A percentile compares a stretch with the other conserved stretches of the same genome.
Conservation (phyloP, 148 eudicot genomes). For the Rhododendron simsii region DNA sequence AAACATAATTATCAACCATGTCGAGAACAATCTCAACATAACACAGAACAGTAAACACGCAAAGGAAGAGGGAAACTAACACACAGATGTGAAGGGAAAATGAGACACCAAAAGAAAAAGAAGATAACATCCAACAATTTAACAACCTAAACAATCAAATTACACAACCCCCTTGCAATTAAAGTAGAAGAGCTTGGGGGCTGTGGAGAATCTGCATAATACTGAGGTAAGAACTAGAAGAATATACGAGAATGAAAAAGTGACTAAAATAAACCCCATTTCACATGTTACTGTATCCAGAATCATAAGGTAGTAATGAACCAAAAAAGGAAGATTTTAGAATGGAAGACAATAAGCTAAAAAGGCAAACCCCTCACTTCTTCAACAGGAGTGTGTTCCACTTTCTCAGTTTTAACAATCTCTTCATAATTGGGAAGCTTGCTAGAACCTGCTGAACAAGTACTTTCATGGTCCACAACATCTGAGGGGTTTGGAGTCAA, state of each 20-base stretch:
- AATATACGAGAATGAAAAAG: background rate
- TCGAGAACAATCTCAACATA: background rate
- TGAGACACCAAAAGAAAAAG: background rate
- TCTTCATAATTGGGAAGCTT: slow-evolving; percentile 7
- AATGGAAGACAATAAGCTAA: background rate
- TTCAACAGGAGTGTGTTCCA: slow-evolving; percentile 13
- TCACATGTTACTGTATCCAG: background rate
- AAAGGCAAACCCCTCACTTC: slow-evolving; percentile 19
- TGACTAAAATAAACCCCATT: background rate
- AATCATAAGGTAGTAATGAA: background rate
- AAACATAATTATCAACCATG: background rate
- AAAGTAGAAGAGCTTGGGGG: background rate
- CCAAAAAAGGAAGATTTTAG: background rate
- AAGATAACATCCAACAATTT: background rate
- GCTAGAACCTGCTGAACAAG: background rate
- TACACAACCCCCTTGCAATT: background rate
- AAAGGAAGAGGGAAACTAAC: background rate
- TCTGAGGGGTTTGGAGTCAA: background rate
- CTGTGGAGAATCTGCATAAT: background rate
- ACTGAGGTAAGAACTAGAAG: background rate
- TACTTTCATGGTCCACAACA: background rate
- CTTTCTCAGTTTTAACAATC: slow-evolving; percentile 20
- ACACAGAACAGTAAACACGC: background rate
- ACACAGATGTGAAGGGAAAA: background rate
- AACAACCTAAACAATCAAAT: background rate